phyloP scores from a whole-genome alignment of 2,329 filamentous ascomycete species.

The Fusarium solani-melongenae region DNA sequence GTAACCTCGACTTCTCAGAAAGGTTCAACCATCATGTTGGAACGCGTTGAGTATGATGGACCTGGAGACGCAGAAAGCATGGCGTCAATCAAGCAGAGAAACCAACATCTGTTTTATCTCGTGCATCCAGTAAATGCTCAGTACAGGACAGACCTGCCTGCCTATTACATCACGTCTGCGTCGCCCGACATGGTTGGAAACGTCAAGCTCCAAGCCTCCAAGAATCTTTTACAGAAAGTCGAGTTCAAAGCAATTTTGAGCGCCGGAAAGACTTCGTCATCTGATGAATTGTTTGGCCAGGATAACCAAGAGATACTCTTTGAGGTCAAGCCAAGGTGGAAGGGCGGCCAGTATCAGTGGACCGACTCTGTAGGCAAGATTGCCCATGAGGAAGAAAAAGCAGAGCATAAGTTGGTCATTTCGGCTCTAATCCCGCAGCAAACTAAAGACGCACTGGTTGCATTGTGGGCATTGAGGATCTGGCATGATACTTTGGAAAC shows the following conservation, averaged over 20 bases:
- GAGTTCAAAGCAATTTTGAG: conserved; percentile 20
- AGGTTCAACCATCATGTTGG: conserved; percentile 17
- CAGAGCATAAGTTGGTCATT: background rate
- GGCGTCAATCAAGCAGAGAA: background rate
- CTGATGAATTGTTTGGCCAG: conserved; percentile 4
- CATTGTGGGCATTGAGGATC: conserved; percentile 24
- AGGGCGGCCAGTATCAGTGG: conserved; percentile 26
- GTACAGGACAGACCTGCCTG: background rate
- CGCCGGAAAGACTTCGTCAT: conserved; percentile 5
- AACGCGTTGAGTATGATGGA: conserved; percentile 8
- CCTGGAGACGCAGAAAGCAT: background rate
- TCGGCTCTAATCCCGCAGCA: background rate
- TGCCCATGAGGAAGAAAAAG: background rate
- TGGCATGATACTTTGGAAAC: conserved; percentile 12
- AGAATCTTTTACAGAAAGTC: fast-evolving
- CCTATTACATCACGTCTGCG: conserved; percentile 27
- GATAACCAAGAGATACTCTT: conserved; percentile 5
- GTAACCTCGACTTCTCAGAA: conserved; percentile 8
- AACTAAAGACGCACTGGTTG: conserved; percentile 11
- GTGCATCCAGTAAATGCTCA: background rate
- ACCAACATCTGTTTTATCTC: conserved; percentile 23
- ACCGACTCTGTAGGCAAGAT: background rate
- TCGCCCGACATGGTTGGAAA: conserved; percentile 17
- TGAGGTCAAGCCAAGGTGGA: conserved; percentile 7
- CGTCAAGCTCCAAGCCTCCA: background rate